Evolutionary conservation across 2,329 filamentous ascomycete genomes (phyloP), one percentile per base, ranked within the genome.

Genomic region (Colletotrichum trifolii): DNA sequence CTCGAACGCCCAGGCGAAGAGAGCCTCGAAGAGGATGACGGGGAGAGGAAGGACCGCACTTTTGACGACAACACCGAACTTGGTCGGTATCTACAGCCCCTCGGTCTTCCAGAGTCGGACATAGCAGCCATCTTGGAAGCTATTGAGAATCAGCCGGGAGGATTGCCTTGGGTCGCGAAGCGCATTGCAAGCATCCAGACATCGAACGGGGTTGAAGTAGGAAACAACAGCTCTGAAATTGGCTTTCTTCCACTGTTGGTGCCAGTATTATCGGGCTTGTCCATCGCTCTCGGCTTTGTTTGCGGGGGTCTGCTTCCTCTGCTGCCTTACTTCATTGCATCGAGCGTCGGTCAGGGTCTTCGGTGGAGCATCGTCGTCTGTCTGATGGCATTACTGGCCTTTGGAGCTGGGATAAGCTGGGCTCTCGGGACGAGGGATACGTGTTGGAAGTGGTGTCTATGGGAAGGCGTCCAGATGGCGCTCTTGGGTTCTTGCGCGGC

Each of bases 281-380:
- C 85, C 0, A 86, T 91, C 45, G 85, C 87, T 0, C 69, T 85
- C 2, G 87, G 88, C 0, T 91, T 91, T 69, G 81, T 89, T 40
- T 74, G 89, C 2, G 88, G 88, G 5, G 88, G 88, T 11, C 11
- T 33, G 46, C 34, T 45, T 47, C 88, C 88, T 0, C 76, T 91
- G 10, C 74, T 87, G 33, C 88, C 88, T 0, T 91, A 91, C 72
- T 85, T 90, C 63, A 73, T 76, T 0, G 74, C 74, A 0, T 15
- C 67, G 2, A 77, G 73, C 2, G 76, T 82, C 0, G 75, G 72
- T 0, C 55, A 71, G 6, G 81, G 77, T 1, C 74, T 92, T 35
- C 80, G 79, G 12, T 85, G 83, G 75, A 88, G 85, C 47, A 82
- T 86, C 8, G 77, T 73, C 1, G 75, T 88, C 4, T 89, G 87